Base-by-base conservation (phyloP, 2,329 filamentous ascomycete species). In the Leptographium procerum region DNA sequence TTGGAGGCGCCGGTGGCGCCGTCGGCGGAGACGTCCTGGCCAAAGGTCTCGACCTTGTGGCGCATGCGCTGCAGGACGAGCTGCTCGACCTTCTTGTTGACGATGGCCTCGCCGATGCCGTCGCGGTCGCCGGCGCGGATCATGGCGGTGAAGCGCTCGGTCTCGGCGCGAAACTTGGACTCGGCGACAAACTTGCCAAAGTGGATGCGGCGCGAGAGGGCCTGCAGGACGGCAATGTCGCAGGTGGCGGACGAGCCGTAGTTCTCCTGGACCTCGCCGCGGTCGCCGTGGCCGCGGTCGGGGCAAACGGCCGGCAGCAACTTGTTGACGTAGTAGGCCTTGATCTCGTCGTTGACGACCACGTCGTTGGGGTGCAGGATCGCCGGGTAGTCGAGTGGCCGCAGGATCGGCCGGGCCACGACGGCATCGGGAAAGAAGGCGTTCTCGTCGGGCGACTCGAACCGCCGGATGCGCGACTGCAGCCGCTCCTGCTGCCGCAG, bases 141-240 rank as follows among this genome's bases (percentile, higher is more conserved):
- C 72, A 97, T 73, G 62, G 77, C 78, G 7, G 88, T 91, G 70
- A 92, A 99, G 62, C 76, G 81, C 66, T 91, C 89, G 33, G 84
- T 81, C 65, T 97, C 89, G 52, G 87, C 86, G 66, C 82, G 82
- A 73, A 96, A 99, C 75, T 99, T 99, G 60, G 87, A 86, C 78
- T 99, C 94, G 50, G 94, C 94, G 10, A 99, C 94, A 68, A 97
- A 97, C 75, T 97, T 99, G 65, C 94, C 94, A 75, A 96, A 99
- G 73, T 99, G 94, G 65, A 99, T 94, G 58, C 94, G 80, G 48
- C 92, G 82, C 45, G 89, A 95, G 52, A 99, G 75, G 4, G 94
- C 88, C 76, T 99, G 94, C 63, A 99, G 77, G 66, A 88, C 92
- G 57, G 83, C 81, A 61, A 99, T 94, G 72, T 99, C 94, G 69